Conservation (phyloP, 192 early-diverging fungal genomes). For the Mortierella hygrophila region DNA sequence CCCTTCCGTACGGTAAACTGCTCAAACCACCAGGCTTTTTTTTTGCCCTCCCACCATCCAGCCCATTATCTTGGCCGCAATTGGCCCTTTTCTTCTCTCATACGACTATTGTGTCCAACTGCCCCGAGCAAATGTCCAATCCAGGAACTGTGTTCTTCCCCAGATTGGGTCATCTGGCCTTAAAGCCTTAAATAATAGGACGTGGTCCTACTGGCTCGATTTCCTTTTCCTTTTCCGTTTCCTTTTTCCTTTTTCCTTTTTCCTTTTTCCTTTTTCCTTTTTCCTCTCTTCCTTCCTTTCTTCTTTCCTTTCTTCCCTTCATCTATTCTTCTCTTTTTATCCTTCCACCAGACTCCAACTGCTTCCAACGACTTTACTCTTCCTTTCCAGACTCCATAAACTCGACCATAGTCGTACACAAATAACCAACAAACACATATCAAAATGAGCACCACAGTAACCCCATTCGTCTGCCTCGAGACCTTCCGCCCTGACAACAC, state of each 20-base stretch:
- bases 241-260: not conserved
- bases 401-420: not conserved
- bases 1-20: too few species aligned
- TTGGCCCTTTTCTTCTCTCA: too few species aligned
- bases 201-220: not conserved
- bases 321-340: not conserved
- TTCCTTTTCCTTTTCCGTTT: not conserved
- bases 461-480: conserved; percentile 32
- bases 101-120: not conserved
- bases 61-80: too few species aligned
- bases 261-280: not conserved
- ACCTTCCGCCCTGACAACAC: conserved; percentile 29
- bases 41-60: too few species aligned
- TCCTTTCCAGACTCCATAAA: not conserved
- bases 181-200: not conserved
- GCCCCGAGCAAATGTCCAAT: not conserved
- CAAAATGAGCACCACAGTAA: conserved; percentile 15
- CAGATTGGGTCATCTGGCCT: not conserved
- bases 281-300: not conserved
- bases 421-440: not conserved
- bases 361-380: not conserved
- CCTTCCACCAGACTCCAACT: not conserved
- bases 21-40: too few species aligned
- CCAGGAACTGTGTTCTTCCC: not conserved
- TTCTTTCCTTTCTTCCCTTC: not conserved